Evolutionary conservation across 306 rosid genomes (phyloP).

Genomic region (Vigna mungo): DNA sequence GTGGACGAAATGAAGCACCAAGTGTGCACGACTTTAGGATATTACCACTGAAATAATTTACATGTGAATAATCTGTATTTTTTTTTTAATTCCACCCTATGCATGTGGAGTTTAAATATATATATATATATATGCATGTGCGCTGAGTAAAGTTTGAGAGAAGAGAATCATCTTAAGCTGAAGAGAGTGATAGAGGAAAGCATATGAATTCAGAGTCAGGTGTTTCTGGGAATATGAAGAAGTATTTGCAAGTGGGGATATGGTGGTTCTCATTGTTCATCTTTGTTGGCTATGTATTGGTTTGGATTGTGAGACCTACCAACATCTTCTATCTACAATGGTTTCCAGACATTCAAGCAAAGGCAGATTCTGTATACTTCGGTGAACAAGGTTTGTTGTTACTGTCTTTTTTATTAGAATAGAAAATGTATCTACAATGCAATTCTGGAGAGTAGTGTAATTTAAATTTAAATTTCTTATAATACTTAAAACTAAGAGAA

Average conservation of each 20-base stretch:
- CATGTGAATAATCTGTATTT: background rate
- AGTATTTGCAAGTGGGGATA: slow-evolving; percentile 40
- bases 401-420: no score
- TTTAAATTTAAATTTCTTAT: background rate
- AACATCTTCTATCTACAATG: slow-evolving; percentile 51
- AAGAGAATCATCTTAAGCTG: background rate
- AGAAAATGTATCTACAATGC: no score
- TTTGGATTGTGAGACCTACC: slow-evolving; percentile 66
- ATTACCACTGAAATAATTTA: background rate
- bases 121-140: background rate
- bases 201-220: slow-evolving; percentile 48
- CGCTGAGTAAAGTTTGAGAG: background rate
- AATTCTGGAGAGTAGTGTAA: no score
- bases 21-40: background rate
- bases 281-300: slow-evolving; percentile 52
- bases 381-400: slow-evolving; percentile 59
- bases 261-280: slow-evolving; percentile 50
- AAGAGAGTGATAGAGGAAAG: background rate
- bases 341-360: slow-evolving; percentile 52
- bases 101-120: background rate
- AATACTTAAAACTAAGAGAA: background rate
- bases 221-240: slow-evolving; percentile 39
- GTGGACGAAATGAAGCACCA: background rate
- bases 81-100: background rate
- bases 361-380: slow-evolving; percentile 56